Evolutionary conservation across 1,284 basidiomycete species (phyloP), one percentile per base, ranked within the genome.

Genomic region (Tylopilus sp.): DNA sequence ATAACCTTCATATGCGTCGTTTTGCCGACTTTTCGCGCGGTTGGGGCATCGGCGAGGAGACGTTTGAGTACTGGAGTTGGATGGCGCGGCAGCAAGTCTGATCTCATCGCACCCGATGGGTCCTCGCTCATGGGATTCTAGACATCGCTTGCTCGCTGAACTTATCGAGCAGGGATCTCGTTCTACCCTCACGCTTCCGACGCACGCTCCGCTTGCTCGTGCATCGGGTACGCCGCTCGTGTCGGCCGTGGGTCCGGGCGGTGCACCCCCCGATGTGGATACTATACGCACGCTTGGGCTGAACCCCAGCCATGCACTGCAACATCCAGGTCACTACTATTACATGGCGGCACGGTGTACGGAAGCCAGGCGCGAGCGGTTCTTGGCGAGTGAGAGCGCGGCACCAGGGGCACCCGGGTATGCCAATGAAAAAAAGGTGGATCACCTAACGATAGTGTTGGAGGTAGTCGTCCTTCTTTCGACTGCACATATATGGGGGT

Each of bases 51-150:
- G 94, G 94, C n/a, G 91, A 94, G 59, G 89, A 93, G 59, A 97
- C 92, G 0, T 97, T 90, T 58, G 97, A 98, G 66, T 98, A 86
- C 64, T 98, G 96, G 96, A 89, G 87, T 57, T 99, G 95, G 96
- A 76, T 94, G 44, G 88, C 90, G 8, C 78, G 94, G 61, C 93
- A 97, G 89, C 92, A 58, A 54, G 86, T 76, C 9, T 16, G 21
- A 33, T 18, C 9, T 34, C 16, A n/a, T 15, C 21, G 8, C 10
- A 6, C 37, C 7, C 23, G 35, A 16, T 25, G 6, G 0, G 6
- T 30, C 1, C 3, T 36, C 2, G 6, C 23, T 51, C 9, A 51
- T 8, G 8, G 18, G 38, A 13, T 41, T 21, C 31, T 46, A 92
- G 90, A 62, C 84, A 96, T 61, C 86, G 92, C 7, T 78, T 93